Conservation (phyloP, 2,329 filamentous ascomycete genomes). For the Aspergillus felis region DNA sequence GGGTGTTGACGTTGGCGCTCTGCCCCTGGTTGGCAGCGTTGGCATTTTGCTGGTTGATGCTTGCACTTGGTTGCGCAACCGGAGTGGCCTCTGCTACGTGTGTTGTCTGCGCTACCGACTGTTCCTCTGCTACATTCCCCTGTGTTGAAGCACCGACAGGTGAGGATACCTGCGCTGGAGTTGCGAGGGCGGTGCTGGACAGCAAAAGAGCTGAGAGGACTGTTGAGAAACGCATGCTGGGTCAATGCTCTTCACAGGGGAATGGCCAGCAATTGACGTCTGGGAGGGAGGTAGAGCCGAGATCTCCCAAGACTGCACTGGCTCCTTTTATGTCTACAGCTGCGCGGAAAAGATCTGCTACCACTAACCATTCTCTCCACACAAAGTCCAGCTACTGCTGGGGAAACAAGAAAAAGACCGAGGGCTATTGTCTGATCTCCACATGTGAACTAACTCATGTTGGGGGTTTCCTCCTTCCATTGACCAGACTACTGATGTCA, state of each 20-base stretch:
- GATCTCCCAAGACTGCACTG: constrained; percentile 6
- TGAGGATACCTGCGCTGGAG: constrained; percentile 15
- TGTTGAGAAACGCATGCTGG: constrained; percentile 21
- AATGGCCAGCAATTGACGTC: constrained; percentile 15
- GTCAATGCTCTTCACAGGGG: constrained; percentile 10
- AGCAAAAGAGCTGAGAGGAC: constrained; percentile 19
- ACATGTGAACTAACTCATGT: constrained; percentile 17
- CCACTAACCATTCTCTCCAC: constrained; percentile 3
- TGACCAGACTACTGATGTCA: constrained; percentile 9
- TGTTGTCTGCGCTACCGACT: constrained; percentile 10
- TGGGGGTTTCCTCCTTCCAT: not conserved
- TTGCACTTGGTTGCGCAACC: constrained; percentile 1
- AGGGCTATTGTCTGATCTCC: constrained; percentile 11
- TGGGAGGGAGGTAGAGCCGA: constrained; percentile 2
- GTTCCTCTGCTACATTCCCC: constrained; percentile 9
- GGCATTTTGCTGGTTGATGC: constrained; percentile 2
- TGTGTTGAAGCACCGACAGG: constrained; percentile 11
- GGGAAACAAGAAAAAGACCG: constrained; percentile 7
- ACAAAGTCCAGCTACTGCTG: constrained; percentile 5
- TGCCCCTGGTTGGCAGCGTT: constrained; percentile 1
- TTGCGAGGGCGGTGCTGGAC: constrained; percentile 20
- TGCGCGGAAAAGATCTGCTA: constrained; percentile 3
- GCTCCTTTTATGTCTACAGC: constrained; percentile 16
- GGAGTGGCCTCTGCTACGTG: constrained; percentile 5
- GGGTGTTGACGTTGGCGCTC: not conserved